These are phyloP conservation scores for Thermothielavioides terrestris DNA, from an alignment of 495 filamentous ascomycete genomes.

Conservation along the genomic window DNA sequence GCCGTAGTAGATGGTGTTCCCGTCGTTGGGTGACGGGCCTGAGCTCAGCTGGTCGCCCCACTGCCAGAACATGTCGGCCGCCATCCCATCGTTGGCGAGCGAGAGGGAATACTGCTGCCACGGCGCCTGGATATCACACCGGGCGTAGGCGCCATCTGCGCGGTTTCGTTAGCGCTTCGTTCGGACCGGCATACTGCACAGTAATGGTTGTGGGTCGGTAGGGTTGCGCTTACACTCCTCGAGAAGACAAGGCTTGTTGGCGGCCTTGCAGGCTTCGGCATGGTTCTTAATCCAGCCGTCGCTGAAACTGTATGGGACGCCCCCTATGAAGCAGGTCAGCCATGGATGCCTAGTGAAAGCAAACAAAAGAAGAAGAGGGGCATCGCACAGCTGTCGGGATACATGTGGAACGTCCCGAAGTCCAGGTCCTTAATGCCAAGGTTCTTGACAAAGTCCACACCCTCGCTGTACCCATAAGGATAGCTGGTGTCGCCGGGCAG, in stretches of 20 bases:
- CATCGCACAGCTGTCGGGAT: conserved; percentile 40
- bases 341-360: neutral
- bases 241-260: conserved; percentile 53
- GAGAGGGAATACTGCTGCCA: conserved; percentile 50
- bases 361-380: neutral
- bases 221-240: conserved; percentile 43
- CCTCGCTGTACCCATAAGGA: conserved; percentile 47
- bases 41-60: conserved; percentile 47
- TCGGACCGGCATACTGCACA: too few species aligned
- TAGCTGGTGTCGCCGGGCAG: conserved; percentile 41
- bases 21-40: conserved; percentile 47
- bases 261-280: conserved; percentile 41
- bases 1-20: conserved; percentile 51
- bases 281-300: conserved; percentile 51
- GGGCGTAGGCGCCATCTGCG: conserved; percentile 38
- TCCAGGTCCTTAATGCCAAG: conserved; percentile 44
- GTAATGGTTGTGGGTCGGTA: neutral
- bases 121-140: conserved; percentile 35
- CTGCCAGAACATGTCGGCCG: conserved; percentile 57
- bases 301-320: conserved; percentile 33
- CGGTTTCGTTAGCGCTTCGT: neutral
- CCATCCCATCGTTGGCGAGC: conserved; percentile 37
- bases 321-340: conserved; percentile 25
- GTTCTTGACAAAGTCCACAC: conserved; percentile 51
- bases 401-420: conserved; percentile 59